Percentiles rank a stretch among this genome's conserved stretches.
These are phyloP conservation scores for Exophiala alcalophila DNA, from an alignment of 2,329 filamentous ascomycete species.

Conservation along the genomic window DNA sequence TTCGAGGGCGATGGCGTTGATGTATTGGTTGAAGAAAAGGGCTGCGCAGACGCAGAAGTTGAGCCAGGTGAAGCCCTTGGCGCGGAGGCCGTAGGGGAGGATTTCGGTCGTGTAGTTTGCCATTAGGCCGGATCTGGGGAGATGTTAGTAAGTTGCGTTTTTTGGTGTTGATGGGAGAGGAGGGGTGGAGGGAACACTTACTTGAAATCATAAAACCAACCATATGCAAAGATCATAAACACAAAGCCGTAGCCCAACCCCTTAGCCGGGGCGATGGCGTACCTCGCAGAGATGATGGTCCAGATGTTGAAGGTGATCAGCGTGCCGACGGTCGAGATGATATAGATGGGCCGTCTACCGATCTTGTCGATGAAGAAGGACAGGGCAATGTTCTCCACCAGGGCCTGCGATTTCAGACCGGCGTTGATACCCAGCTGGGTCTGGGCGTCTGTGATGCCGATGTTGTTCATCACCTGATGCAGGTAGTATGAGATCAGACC, in stretches of 20 bases:
- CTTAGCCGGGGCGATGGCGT: constrained; percentile 32
- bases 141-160: too few relatives aligned
- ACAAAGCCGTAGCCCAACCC: constrained; percentile 40
- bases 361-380: constrained; percentile 41
- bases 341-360: constrained; percentile 45
- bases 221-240: constrained; percentile 44
- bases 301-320: constrained; percentile 37
- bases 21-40: constrained; percentile 38
- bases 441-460: constrained; percentile 39
- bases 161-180: neutral
- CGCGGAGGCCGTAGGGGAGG: constrained; percentile 48
- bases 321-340: constrained; percentile 45
- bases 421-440: constrained; percentile 44
- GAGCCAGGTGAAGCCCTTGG: constrained; percentile 45
- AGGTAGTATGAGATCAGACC: constrained; percentile 43
- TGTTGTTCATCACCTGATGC: constrained; percentile 32
- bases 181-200: neutral
- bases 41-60: constrained; percentile 35
- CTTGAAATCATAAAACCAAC: constrained; percentile 40
- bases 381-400: constrained; percentile 36
- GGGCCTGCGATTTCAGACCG: constrained; percentile 40
- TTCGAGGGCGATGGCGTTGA: constrained; percentile 37
- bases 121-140: constrained; percentile 36
- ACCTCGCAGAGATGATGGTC: constrained; percentile 41
- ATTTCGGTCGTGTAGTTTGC: constrained; percentile 48